Percentiles rank a stretch among this genome's conserved stretches.
These are phyloP conservation scores for Linnemannia zychae DNA, from an alignment of 192 early-diverging fungal species.

Conservation along the genomic window DNA sequence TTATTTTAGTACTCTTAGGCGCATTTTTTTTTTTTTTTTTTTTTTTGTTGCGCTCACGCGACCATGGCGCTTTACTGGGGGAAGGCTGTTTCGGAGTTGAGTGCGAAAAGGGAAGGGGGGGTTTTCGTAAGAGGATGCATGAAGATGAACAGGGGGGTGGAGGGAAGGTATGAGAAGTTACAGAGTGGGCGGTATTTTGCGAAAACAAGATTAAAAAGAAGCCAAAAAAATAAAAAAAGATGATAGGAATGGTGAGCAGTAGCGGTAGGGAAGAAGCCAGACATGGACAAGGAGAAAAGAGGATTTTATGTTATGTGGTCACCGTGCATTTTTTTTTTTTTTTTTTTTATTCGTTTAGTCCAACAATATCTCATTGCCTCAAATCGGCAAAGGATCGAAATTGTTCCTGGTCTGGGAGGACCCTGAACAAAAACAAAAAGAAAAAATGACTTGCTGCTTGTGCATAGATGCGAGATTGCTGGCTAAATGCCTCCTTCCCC, in stretches of 20 bases:
- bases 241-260: not conserved
- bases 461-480: too few relatives aligned
- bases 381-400: too few relatives aligned
- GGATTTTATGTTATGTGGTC: not conserved
- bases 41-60: not conserved
- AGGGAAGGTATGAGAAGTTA: too few relatives aligned
- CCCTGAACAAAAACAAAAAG: conserved; percentile 1
- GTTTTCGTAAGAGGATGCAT: not conserved
- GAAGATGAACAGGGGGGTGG: not conserved
- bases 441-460: too few relatives aligned
- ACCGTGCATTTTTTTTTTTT: not conserved
- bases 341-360: not conserved
- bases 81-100: not conserved
- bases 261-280: not conserved
- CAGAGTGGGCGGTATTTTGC: too few relatives aligned
- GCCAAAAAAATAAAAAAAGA: not conserved
- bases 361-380: too few relatives aligned
- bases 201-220: too few relatives aligned
- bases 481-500: too few relatives aligned
- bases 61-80: not conserved
- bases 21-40: not conserved
- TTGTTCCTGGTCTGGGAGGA: not conserved
- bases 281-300: not conserved
- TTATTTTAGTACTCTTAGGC: not conserved
- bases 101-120: not conserved